Conservation (phyloP, 1,284 basidiomycete genomes). For the Gymnopus androsaceus region DNA sequence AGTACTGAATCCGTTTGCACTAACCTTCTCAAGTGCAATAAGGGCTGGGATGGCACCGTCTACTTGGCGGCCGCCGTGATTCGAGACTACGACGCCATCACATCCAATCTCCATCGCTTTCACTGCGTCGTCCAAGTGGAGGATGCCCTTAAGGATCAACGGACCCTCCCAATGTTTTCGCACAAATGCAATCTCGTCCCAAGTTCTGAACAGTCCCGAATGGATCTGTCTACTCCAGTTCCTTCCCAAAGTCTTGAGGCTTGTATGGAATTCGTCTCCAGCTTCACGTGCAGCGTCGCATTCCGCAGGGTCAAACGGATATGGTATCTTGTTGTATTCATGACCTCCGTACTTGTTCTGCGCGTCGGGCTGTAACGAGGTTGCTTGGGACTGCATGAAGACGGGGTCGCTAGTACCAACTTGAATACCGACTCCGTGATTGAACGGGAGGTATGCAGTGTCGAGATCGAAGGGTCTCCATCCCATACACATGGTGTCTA, state of each 20-base stretch:
- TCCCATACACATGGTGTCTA: conserved; percentile 48
- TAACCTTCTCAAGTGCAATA: conserved; percentile 6
- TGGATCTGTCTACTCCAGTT: conserved; percentile 9
- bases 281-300: neutral
- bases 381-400: conserved; percentile 45
- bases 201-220: conserved; percentile 7
- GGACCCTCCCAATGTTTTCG: conserved; percentile 11
- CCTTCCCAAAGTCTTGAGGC: conserved; percentile 2
- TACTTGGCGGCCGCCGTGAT: conserved; percentile 8
- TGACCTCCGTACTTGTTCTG: neutral
- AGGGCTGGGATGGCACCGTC: conserved; percentile 3
- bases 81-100: conserved; percentile 5
- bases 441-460: conserved; percentile 47
- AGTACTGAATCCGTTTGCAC: neutral
- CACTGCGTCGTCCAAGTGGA: neutral
- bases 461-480: conserved; percentile 54
- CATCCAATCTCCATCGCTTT: conserved; percentile 2
- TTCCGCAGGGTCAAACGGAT: conserved; percentile 1
- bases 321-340: conserved; percentile 13
- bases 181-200: conserved; percentile 5
- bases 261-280: neutral
- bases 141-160: conserved; percentile 3
- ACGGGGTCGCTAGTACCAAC: conserved; percentile 52
- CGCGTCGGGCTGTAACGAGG: conserved; percentile 32
- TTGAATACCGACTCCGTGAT: conserved; percentile 45